Evolutionary conservation across 331 rosid genomes (phyloP).

Genomic region (Pyracantha coccinea): DNA sequence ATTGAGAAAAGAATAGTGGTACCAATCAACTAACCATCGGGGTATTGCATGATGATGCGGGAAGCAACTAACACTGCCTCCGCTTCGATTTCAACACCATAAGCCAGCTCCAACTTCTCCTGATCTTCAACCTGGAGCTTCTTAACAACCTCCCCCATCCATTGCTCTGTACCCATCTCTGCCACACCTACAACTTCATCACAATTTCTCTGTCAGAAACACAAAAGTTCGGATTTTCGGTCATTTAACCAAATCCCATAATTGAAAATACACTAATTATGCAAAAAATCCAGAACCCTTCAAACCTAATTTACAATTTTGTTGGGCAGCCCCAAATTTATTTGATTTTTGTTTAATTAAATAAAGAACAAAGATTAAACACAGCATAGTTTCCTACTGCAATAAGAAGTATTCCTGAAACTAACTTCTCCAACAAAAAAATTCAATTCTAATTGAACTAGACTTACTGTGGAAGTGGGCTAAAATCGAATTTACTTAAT

Average conservation of each 20-base stretch:
- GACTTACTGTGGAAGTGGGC: background rate
- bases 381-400: background rate
- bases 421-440: background rate
- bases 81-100: constrained; percentile 10
- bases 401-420: background rate
- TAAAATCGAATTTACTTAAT: background rate
- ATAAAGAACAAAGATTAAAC: background rate
- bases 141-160: constrained; percentile 3
- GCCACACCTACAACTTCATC: background rate
- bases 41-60: constrained; percentile 6
- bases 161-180: constrained; percentile 4
- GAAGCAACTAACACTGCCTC: background rate
- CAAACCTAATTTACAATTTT: background rate
- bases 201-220: background rate
- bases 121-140: constrained; percentile 5
- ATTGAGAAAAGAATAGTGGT: background rate
- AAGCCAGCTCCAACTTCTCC: constrained; percentile 12
- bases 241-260: background rate
- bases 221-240: background rate
- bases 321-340: background rate
- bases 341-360: background rate
- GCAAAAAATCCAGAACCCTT: background rate
- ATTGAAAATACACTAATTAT: background rate
- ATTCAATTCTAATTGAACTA: background rate
- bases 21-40: constrained; percentile 4